phyloP scores from a whole-genome alignment of 768 basidiomycete species.

The Tricholoma flavovirens region DNA sequence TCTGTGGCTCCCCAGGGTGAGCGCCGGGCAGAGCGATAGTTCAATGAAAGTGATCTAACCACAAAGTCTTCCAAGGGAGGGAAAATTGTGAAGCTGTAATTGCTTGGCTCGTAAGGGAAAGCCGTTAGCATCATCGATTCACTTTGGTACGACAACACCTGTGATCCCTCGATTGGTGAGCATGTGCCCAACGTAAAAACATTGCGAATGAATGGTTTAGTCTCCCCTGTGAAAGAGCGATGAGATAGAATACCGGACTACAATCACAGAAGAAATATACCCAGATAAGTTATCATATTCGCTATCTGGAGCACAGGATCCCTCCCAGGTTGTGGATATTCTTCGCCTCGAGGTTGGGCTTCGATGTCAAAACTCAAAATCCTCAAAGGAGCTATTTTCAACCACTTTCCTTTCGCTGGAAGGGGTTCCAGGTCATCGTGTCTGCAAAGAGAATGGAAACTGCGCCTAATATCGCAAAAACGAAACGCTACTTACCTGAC shows the following conservation, averaged over 20 bases:
- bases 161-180: slow-evolving; percentile 6
- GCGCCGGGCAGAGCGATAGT: slow-evolving; percentile 1
- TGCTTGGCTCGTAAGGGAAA: slow-evolving; percentile 11
- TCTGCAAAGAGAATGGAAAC: neutral
- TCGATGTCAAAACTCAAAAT: slow-evolving; percentile 17
- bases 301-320: slow-evolving; percentile 16
- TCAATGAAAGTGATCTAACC: neutral
- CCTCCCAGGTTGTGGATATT: slow-evolving; percentile 2
- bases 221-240: neutral
- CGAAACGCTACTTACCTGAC: slow-evolving; percentile 4
- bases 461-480: neutral
- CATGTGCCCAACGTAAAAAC: slow-evolving; percentile 13
- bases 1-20: slow-evolving; percentile 3
- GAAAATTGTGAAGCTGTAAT: neutral
- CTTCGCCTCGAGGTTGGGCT: neutral
- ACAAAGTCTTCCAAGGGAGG: neutral
- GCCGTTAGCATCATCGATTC: slow-evolving; percentile 7
- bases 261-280: neutral
- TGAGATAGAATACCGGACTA: neutral
- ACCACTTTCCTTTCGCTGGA: neutral
- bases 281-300: slow-evolving; percentile 11
- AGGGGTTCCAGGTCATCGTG: slow-evolving; percentile 7
- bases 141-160: slow-evolving; percentile 1
- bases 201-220: slow-evolving; percentile 8
- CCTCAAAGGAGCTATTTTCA: slow-evolving; percentile 2